Conservation (phyloP, 2,329 filamentous ascomycete species). For the Aspergillus sp. region DNA sequence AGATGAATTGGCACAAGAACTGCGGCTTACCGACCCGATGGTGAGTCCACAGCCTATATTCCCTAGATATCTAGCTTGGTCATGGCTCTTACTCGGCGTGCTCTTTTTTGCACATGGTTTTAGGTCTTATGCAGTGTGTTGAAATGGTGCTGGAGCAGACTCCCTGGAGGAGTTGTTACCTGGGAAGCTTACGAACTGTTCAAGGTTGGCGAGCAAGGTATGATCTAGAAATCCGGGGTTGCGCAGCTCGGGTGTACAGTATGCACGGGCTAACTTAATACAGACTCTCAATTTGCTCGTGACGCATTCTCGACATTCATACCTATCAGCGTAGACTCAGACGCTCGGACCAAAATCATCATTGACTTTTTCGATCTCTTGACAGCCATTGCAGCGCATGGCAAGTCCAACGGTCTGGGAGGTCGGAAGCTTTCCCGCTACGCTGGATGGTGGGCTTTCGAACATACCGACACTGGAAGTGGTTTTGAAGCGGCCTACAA, state of each 20-base stretch:
- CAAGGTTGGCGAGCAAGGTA: slow-evolving; percentile 89
- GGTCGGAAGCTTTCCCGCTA: slow-evolving; percentile 91
- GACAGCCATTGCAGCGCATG: slow-evolving; percentile 85
- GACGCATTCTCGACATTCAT: slow-evolving; percentile 97
- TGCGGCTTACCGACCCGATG: slow-evolving; percentile 91
- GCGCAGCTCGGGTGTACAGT: neutral
- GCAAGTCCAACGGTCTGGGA: slow-evolving; percentile 88
- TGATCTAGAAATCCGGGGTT: slow-evolving; percentile 3
- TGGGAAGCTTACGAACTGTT: slow-evolving; percentile 98
- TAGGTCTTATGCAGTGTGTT: slow-evolving; percentile 89
- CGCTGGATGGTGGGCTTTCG: slow-evolving; percentile 98
- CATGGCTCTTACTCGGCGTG: slow-evolving; percentile 11
- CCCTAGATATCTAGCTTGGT: neutral
- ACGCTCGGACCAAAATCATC: slow-evolving; percentile 81
- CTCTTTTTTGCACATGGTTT: slow-evolving; percentile 8
- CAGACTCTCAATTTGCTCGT: slow-evolving; percentile 86
- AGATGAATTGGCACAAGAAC: slow-evolving; percentile 74
- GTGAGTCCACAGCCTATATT: slow-evolving; percentile 53
- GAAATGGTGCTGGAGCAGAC: slow-evolving; percentile 98
- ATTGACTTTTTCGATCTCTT: slow-evolving; percentile 96
- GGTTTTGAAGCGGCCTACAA: slow-evolving; percentile 95
- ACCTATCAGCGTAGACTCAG: slow-evolving; percentile 85
- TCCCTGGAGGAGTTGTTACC: slow-evolving; percentile 86
- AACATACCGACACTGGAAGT: slow-evolving; percentile 79
- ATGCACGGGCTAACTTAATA: slow-evolving; percentile 23